These are phyloP conservation scores for Cryptococcus floricola DNA, from an alignment of 1,284 basidiomycete genomes.

Conservation along the genomic window DNA sequence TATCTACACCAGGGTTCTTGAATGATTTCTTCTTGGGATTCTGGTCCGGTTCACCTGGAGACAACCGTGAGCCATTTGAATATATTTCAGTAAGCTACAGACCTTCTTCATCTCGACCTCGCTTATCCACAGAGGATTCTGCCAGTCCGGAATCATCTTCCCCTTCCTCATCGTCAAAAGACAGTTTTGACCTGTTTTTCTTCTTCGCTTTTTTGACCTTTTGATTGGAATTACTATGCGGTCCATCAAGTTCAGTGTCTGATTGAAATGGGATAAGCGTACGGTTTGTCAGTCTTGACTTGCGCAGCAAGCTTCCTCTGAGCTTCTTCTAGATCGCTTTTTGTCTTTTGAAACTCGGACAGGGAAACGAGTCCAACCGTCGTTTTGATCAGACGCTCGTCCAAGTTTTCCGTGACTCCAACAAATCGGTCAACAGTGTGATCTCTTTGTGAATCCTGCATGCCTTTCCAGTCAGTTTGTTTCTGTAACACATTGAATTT, in stretches of 20 bases:
- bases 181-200: constrained; percentile 78
- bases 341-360: constrained; percentile 84
- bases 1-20: constrained; percentile 96
- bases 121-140: constrained; percentile 17
- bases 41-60: constrained; percentile 9
- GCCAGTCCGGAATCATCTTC: constrained; percentile 33
- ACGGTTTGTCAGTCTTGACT: constrained; percentile 34
- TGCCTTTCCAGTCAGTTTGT: neutral
- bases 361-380: constrained; percentile 91
- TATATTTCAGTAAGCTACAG: neutral
- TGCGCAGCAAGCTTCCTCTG: constrained; percentile 82
- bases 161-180: constrained; percentile 84
- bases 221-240: constrained; percentile 51
- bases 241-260: neutral
- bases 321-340: constrained; percentile 87
- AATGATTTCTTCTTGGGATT: constrained; percentile 63
- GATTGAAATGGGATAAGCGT: neutral
- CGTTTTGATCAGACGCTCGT: constrained; percentile 85
- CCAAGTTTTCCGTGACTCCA: constrained; percentile 89
- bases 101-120: constrained; percentile 32
- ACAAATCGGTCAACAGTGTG: constrained; percentile 84
- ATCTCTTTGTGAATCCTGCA: constrained; percentile 54
- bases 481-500: neutral
- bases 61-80: neutral
- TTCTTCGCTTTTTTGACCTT: constrained; percentile 85